Conservation (phyloP, 768 basidiomycete species). For the Gloeopeniophorella convolvens region DNA sequence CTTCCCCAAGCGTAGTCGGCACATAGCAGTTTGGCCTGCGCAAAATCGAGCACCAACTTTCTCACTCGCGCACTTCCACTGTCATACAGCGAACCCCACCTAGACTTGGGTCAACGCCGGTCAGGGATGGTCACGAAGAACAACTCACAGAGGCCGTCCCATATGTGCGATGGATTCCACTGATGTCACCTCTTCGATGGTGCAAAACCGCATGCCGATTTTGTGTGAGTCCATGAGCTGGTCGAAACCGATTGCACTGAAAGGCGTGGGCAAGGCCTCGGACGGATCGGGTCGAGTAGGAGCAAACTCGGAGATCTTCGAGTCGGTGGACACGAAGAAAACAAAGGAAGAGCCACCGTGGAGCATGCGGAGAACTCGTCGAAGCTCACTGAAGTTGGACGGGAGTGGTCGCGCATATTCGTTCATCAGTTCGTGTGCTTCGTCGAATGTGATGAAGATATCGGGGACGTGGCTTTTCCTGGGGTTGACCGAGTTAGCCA, state of each 20-base stretch:
- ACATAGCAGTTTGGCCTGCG: neutral
- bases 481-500: no score
- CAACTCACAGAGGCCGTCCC: neutral
- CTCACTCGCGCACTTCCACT: no score
- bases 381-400: neutral
- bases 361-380: neutral
- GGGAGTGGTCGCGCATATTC: no score
- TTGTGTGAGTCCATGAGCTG: neutral
- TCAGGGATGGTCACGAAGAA: no score
- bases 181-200: neutral
- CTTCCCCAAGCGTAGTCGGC: neutral
- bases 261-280: neutral
- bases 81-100: neutral
- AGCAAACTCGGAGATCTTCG: no score
- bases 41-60: no score
- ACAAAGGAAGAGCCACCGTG: neutral
- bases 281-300: neutral
- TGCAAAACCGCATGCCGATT: neutral
- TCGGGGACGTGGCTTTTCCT: no score
- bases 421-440: neutral
- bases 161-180: no score
- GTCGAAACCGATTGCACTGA: neutral
- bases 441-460: slow-evolving; percentile 1
- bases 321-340: neutral
- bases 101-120: no score